Evolutionary conservation across 805 yeast genomes (phyloP).

Genomic region (Sugiyamaella boreocaroliniensis): DNA sequence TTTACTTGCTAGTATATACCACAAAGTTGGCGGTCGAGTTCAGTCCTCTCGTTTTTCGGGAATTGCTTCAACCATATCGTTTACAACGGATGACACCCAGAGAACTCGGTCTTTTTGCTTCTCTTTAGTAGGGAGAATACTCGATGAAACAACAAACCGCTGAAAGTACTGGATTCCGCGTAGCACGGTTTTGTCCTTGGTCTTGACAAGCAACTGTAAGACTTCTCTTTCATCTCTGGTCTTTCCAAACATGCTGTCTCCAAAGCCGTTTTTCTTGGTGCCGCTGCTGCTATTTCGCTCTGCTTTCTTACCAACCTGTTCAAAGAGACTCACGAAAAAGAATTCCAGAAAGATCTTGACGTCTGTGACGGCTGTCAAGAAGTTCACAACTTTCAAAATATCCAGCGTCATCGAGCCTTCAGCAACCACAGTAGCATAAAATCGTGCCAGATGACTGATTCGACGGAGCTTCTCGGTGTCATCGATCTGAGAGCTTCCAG

Average conservation of each 20-base stretch:
- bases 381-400: constrained; percentile 63
- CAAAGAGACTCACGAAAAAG: constrained; percentile 59
- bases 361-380: constrained; percentile 58
- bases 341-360: constrained; percentile 66
- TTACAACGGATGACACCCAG: constrained; percentile 59
- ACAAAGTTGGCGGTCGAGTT: background rate
- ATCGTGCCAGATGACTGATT: constrained; percentile 66
- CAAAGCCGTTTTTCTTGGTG: constrained; percentile 12
- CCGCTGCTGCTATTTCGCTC: constrained; percentile 23
- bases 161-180: constrained; percentile 63
- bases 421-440: constrained; percentile 69
- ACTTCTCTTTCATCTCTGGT: constrained; percentile 44
- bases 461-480: constrained; percentile 46
- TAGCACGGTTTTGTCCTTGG: constrained; percentile 51
- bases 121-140: constrained; percentile 42
- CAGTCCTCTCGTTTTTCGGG: background rate
- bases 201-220: constrained; percentile 45
- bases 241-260: constrained; percentile 21
- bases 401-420: constrained; percentile 71
- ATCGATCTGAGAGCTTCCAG: constrained; percentile 5
- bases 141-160: constrained; percentile 34
- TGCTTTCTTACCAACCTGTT: constrained; percentile 43
- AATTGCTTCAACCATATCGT: constrained; percentile 46
- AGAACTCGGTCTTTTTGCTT: constrained; percentile 51
- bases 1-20: background rate